Percentiles rank a stretch among this genome's conserved stretches.
These are phyloP conservation scores for Globisporangium echinulatum DNA, from an alignment of 352 stramenopile genomes.

Conservation along the genomic window DNA sequence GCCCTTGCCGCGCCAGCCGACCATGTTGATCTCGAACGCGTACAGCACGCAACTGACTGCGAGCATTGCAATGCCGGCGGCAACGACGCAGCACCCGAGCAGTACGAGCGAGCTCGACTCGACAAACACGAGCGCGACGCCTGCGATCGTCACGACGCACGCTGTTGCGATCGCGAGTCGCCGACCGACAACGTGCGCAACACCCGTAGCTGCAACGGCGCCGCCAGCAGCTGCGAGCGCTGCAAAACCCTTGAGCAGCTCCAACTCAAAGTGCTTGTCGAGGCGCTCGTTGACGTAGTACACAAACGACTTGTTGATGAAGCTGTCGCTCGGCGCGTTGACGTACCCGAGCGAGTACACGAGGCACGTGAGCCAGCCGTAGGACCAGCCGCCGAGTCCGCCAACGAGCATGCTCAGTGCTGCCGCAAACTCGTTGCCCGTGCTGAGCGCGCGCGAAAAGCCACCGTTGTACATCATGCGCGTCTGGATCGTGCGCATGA, in stretches of 20 bases:
- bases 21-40: constrained; percentile 87
- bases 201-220: constrained; percentile 32
- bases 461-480: constrained; percentile 90
- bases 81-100: constrained; percentile 60
- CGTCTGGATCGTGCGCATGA: constrained; percentile 86
- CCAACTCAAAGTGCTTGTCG: constrained; percentile 37
- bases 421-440: constrained; percentile 73
- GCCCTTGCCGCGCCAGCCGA: constrained; percentile 80
- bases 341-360: constrained; percentile 81
- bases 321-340: constrained; percentile 62
- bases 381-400: constrained; percentile 60
- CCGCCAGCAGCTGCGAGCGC: constrained; percentile 45
- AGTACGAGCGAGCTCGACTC: constrained; percentile 61
- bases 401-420: constrained; percentile 75
- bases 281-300: constrained; percentile 70
- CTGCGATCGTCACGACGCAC: constrained; percentile 52
- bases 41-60: constrained; percentile 71
- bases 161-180: constrained; percentile 56
- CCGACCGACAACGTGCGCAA: constrained; percentile 59
- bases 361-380: constrained; percentile 75
- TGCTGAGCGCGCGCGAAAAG: constrained; percentile 78
- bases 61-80: constrained; percentile 70
- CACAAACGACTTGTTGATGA: constrained; percentile 81
- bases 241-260: constrained; percentile 70
- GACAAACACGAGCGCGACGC: constrained; percentile 62